Evolutionary conservation across 169 alveolate species (phyloP).

Genomic region (Eimeria zaria): DNA sequence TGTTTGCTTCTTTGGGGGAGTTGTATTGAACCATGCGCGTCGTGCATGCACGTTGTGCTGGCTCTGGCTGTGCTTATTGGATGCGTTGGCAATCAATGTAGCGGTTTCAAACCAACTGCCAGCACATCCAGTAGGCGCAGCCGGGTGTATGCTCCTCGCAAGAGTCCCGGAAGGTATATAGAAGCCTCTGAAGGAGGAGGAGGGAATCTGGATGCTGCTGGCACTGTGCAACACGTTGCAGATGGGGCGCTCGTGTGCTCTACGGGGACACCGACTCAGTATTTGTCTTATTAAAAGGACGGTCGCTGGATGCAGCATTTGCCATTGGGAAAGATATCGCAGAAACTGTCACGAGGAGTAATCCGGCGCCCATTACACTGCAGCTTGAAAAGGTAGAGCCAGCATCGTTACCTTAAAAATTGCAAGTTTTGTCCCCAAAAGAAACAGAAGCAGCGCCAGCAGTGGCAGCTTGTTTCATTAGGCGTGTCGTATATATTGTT

Average conservation of each 20-base stretch:
- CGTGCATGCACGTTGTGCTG: background rate
- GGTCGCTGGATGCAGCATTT: constrained; percentile 85
- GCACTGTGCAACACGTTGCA: constrained; percentile 17
- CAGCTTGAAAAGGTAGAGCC: constrained; percentile 84
- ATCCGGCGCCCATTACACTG: constrained; percentile 86
- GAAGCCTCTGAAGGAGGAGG: background rate
- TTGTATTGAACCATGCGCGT: background rate
- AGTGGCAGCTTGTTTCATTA: background rate
- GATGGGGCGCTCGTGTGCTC: constrained; percentile 93
- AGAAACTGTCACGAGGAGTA: constrained; percentile 74
- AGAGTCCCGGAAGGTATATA: background rate
- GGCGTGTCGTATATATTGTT: background rate
- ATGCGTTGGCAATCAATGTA: background rate
- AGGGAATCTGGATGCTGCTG: background rate
- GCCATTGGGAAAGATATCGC: constrained; percentile 84
- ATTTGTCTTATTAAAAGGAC: constrained; percentile 92
- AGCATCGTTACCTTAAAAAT: background rate
- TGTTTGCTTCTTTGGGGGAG: background rate
- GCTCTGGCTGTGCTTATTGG: background rate
- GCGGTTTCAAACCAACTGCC: background rate
- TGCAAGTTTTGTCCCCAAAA: background rate
- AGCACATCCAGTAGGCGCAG: too few relatives aligned
- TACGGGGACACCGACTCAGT: constrained; percentile 99
- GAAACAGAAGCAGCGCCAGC: background rate
- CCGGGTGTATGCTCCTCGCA: too few relatives aligned